These are phyloP conservation scores for Fusarium marasasianum DNA, from an alignment of 2,329 filamentous ascomycete species.

Conservation along the genomic window DNA sequence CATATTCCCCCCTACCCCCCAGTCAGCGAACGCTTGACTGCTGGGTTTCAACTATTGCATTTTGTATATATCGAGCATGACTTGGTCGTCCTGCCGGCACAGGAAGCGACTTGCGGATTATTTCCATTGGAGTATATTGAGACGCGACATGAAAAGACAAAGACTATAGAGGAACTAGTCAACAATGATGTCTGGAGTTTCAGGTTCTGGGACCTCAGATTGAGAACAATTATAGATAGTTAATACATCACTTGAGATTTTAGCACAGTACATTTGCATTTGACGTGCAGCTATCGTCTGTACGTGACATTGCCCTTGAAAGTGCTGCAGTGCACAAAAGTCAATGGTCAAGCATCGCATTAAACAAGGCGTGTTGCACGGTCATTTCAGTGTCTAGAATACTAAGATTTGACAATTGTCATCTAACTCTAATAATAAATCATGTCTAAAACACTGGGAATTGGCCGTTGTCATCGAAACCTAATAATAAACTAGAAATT, in stretches of 20 bases:
- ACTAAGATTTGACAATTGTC: neutral
- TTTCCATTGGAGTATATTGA: conserved; percentile 20
- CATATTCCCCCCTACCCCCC: conserved; percentile 16
- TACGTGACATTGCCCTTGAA: neutral
- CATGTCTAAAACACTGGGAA: neutral
- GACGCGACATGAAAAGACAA: conserved; percentile 29
- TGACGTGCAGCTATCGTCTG: neutral
- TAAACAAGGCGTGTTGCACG: conserved; percentile 9
- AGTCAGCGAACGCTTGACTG: conserved; percentile 1
- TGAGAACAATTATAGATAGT: conserved; percentile 28
- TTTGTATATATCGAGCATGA: conserved; percentile 31
- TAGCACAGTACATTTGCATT: neutral
- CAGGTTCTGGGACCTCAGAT: conserved; percentile 17
- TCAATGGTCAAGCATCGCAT: neutral
- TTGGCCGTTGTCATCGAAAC: neutral
- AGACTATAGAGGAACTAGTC: conserved; percentile 21
- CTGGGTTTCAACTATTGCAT: conserved; percentile 21
- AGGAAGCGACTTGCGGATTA: conserved; percentile 9
- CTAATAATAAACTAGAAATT: conserved; percentile 13
- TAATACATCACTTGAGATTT: conserved; percentile 20
- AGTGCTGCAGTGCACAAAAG: conserved; percentile 3
- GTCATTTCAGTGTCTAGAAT: conserved; percentile 8
- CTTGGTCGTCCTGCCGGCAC: conserved; percentile 24
- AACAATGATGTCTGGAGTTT: conserved; percentile 23
- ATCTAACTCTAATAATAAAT: neutral